These are phyloP conservation scores for Apophysomyces ossiformis DNA, from an alignment of 371 early-diverging fungal species.

Conservation along the genomic window DNA sequence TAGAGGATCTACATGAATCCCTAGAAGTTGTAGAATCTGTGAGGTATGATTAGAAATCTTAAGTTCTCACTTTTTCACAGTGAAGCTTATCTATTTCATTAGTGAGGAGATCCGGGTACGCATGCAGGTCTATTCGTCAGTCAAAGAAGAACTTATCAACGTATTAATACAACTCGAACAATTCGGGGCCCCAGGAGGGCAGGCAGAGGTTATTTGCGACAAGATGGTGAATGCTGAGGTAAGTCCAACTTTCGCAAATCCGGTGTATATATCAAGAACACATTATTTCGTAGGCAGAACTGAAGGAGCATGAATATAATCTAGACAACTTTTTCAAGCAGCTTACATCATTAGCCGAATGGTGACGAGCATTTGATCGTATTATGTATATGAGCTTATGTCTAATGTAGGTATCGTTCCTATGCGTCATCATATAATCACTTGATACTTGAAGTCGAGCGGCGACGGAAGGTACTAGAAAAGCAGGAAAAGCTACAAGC, in stretches of 20 bases:
- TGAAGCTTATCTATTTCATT: not conserved
- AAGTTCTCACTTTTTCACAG: not conserved
- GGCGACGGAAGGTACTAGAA: conserved; percentile 36
- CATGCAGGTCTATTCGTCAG: conserved; percentile 31
- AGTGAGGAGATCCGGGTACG: conserved; percentile 43
- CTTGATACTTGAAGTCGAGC: conserved; percentile 43
- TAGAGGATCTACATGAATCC: conserved; percentile 35
- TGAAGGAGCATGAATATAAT: conserved; percentile 36
- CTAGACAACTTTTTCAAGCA: conserved; percentile 42
- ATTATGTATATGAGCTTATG: not conserved
- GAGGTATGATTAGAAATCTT: conserved; percentile 18
- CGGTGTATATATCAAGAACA: not conserved
- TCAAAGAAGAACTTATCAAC: conserved; percentile 35
- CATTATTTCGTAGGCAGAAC: conserved; percentile 19
- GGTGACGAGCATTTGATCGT: conserved; percentile 10
- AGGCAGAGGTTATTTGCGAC: conserved; percentile 40
- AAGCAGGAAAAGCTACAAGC: conserved; percentile 31
- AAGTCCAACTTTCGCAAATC: not conserved
- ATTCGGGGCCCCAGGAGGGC: conserved; percentile 32
- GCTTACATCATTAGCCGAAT: conserved; percentile 36
- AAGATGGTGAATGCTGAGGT: conserved; percentile 36
- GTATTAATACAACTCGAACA: conserved; percentile 36
- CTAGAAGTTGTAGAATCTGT: conserved; percentile 39
- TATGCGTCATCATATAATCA: conserved; percentile 47
- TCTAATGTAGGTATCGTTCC: conserved; percentile 34